Percentiles rank a stretch among this genome's conserved stretches.
Conservation (phyloP, 805 yeast species). For the Starmerella stellata region DNA sequence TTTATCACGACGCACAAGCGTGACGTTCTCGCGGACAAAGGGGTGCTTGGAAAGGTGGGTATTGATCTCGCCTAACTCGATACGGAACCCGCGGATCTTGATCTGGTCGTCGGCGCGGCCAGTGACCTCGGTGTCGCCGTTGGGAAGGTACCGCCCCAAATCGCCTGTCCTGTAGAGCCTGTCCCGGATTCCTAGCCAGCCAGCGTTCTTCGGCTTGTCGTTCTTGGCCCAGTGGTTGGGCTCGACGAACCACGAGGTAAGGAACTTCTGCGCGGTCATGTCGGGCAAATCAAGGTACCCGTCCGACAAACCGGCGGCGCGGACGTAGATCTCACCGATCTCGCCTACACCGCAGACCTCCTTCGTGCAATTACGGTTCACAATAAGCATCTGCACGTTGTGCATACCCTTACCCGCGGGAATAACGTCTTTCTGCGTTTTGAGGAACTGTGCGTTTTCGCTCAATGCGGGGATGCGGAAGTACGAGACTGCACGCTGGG, state of each 20-base stretch:
- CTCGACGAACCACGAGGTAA: conserved; percentile 77
- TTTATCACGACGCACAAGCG: conserved; percentile 78
- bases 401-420: conserved; percentile 98
- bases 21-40: conserved; percentile 76
- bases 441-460: conserved; percentile 53
- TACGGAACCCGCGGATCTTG: conserved; percentile 94
- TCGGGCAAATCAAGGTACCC: conserved; percentile 89
- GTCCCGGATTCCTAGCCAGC: conserved; percentile 90
- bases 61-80: conserved; percentile 95
- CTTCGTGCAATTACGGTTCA: conserved; percentile 70
- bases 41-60: conserved; percentile 92
- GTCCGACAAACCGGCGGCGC: conserved; percentile 96
- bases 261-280: conserved; percentile 68
- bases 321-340: conserved; percentile 93
- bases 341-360: conserved; percentile 97
- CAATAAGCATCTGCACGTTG: conserved; percentile 85
- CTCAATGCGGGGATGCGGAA: conserved; percentile 67
- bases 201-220: conserved; percentile 24
- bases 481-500: conserved; percentile 94
- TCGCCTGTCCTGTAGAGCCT: conserved; percentile 94
- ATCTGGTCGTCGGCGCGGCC: conserved; percentile 99
- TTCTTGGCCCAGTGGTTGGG: conserved; percentile 39
- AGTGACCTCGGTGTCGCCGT: conserved; percentile 93
- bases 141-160: conserved; percentile 87
- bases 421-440: conserved; percentile 79